Conservation (phyloP, 2,329 filamentous ascomycete species). For the Furcasterigmium furcatum region DNA sequence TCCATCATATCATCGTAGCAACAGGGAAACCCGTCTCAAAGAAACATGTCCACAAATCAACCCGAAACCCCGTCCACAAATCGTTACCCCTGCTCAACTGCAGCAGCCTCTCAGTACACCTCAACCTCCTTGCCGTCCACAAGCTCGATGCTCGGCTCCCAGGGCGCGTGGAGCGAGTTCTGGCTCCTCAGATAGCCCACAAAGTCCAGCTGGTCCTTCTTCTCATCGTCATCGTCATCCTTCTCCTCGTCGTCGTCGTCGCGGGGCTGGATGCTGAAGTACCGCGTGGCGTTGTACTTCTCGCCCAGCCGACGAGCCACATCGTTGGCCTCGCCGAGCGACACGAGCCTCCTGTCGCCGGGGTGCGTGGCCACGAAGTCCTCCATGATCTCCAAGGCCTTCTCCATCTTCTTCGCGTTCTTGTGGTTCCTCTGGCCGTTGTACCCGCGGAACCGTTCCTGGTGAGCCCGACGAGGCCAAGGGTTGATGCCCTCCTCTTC, state of each 20-base stretch:
- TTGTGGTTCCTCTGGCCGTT: background rate
- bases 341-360: conserved; percentile 46
- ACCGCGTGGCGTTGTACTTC: conserved; percentile 33
- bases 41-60: too few species aligned
- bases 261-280: conserved; percentile 29
- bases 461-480: background rate
- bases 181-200: conserved; percentile 9
- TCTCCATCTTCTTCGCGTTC: background rate
- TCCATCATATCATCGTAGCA: too few species aligned
- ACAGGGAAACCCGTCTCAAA: too few species aligned
- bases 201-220: conserved; percentile 24
- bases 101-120: background rate
- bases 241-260: conserved; percentile 17
- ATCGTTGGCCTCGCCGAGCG: conserved; percentile 54
- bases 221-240: conserved; percentile 17
- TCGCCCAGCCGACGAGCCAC: conserved; percentile 54
- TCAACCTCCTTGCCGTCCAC: background rate
- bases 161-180: background rate
- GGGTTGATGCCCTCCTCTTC: background rate
- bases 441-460: background rate
- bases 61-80: too few species aligned
- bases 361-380: conserved; percentile 20
- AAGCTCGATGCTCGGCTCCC: background rate
- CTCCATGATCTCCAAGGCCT: conserved; percentile 7
- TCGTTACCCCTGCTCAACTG: too few species aligned